A percentile compares a stretch with the other conserved stretches of the same genome.
Evolutionary conservation across 768 basidiomycete species (phyloP).

Genomic region (Naganishia kalamii): DNA sequence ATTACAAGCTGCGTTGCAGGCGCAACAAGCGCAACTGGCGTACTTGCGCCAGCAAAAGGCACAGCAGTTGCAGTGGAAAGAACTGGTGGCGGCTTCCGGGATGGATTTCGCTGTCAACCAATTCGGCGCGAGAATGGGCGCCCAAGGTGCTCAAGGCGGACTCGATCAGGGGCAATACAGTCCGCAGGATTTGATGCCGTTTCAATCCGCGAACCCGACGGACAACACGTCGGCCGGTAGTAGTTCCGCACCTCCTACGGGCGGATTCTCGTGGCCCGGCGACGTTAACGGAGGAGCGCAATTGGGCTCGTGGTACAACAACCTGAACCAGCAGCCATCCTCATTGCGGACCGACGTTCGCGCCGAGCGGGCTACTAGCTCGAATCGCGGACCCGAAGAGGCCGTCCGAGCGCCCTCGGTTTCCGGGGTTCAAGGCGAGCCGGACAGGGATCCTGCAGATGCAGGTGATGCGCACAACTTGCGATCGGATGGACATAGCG

Average conservation of each 20-base stretch:
- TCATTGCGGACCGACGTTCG: not conserved
- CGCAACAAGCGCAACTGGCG: conserved; percentile 23
- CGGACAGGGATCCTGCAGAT: not conserved
- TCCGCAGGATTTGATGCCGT: not conserved
- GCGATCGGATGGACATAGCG: not conserved
- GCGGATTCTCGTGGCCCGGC: not conserved
- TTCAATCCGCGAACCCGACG: not conserved
- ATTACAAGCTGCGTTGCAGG: conserved; percentile 19
- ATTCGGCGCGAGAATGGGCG: not conserved
- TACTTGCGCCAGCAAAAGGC: conserved; percentile 20
- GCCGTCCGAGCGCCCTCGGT: not conserved
- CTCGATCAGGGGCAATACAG: not conserved
- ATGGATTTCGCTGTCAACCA: conserved; percentile 10
- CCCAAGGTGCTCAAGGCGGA: not conserved
- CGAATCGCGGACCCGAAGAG: not conserved
- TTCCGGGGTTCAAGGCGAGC: not conserved
- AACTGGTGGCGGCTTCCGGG: conserved; percentile 12
- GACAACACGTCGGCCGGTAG: not conserved
- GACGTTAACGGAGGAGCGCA: not conserved
- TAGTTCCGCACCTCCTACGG: not conserved
- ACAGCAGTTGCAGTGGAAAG: conserved; percentile 21
- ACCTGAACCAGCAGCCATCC: not conserved
- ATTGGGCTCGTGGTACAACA: conserved; percentile 6
- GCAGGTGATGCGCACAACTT: not conserved
- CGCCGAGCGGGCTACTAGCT: not conserved